Conservation (phyloP, 805 yeast species). For the Kluyveromyces wickerhamii region DNA sequence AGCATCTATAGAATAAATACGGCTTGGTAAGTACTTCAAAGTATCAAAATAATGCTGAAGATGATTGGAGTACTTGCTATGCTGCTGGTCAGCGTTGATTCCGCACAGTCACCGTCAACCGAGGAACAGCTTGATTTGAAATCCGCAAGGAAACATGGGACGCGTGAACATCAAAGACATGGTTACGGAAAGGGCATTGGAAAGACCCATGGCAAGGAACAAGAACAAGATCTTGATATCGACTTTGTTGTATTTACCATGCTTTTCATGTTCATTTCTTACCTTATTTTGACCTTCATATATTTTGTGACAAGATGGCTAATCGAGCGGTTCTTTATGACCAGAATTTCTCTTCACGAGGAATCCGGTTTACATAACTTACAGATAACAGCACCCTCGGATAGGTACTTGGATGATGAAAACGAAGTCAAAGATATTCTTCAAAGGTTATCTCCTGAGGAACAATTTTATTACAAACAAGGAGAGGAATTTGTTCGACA, state of each 20-base stretch:
- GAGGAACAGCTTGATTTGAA: too few relatives aligned
- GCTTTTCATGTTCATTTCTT: conserved; percentile 14
- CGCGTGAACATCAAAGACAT: too few relatives aligned
- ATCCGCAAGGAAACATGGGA: too few relatives aligned
- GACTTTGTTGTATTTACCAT: conserved; percentile 21
- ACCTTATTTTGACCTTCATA: conserved; percentile 9
- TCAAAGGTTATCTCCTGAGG: conserved; percentile 43
- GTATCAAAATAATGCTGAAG: too few relatives aligned
- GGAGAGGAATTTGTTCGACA: conserved; percentile 33
- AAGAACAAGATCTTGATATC: conserved; percentile 20
- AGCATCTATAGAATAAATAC: too few relatives aligned
- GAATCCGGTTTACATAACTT: conserved; percentile 4
- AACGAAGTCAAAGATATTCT: conserved; percentile 53
- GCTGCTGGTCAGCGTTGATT: too few relatives aligned
- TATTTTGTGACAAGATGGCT: conserved; percentile 11
- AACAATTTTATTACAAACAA: conserved; percentile 33
- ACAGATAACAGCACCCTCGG: conserved; percentile 7
- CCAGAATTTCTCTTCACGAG: conserved; percentile 8
- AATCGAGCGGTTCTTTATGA: conserved; percentile 8
- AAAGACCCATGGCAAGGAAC: too few relatives aligned
- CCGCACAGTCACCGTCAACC: too few relatives aligned
- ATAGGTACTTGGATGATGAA: conserved; percentile 48
- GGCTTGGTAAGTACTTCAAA: too few relatives aligned
- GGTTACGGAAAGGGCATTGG: too few relatives aligned
- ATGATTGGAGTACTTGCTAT: too few relatives aligned